Base-by-base conservation (phyloP, 2,329 filamentous ascomycete genomes). In the Didymella pinodella region DNA sequence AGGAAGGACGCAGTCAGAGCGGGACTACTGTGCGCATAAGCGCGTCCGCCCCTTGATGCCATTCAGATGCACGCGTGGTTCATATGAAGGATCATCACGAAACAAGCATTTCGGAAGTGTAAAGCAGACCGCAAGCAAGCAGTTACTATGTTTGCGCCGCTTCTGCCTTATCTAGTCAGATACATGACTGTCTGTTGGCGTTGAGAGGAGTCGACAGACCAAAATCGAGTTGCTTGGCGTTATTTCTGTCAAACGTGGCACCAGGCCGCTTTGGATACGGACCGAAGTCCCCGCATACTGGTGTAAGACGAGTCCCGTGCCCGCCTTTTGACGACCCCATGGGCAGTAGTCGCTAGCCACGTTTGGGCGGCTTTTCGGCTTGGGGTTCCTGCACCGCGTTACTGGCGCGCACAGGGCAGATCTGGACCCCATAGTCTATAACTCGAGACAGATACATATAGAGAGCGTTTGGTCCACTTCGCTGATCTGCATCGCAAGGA, bases 361-460 rank as follows among this genome's bases (percentile, higher is more conserved):
- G n/a, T 31, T 46, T 20, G 28, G n/a, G 44, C 28, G 44, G 44
- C 16, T 20, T 46, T 26, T 46, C 44, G 44, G 44, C 44, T 20
- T 46, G n/a, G 28, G 44, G n/a, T 46, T 46, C 44, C 44, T 25
- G 44, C 18, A 46, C 44, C 44, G 26, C 28, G 22, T 46, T 31
- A 8, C 28, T 16, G 44, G 44, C 44, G 44, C 25, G 44, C 44
- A 31, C 44, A 14, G 26, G 22, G n/a, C 44, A 31, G 44, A 46
- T 20, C 44, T 46, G 28, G 44, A 46, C 26, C 28, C 12, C 26
- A 11, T 31, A 20, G 26, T 7, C n/a, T 8, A 10, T 20, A 16
- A 20, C 25, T 46, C 28, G n/a, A 20, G 4, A 18, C n/a, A 12
- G 10, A n/a, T 46, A 46, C 44, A 46, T 46, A 46, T 46, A 46